Conservation (phyloP, 2,329 filamentous ascomycete genomes). For the Hypoxylon sp. region DNA sequence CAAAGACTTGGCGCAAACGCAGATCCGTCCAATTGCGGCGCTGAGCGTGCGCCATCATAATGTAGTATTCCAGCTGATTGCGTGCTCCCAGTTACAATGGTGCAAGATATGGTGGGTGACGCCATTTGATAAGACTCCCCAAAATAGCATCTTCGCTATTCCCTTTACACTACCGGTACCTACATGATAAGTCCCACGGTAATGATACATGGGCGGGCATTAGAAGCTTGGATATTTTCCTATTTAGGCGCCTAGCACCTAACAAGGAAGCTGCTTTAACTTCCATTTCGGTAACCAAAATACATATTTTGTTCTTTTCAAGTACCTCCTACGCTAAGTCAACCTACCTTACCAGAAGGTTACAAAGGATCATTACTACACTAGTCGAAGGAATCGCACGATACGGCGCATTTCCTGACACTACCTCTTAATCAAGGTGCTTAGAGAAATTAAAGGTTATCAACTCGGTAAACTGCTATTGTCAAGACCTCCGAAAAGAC, state of each 20-base stretch:
- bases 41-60: background rate
- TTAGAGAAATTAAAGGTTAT: background rate
- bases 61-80: conserved; percentile 7
- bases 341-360: too few relatives aligned
- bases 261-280: background rate
- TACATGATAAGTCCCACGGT: background rate
- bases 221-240: background rate
- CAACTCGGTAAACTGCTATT: background rate
- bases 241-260: background rate
- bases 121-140: conserved; percentile 6
- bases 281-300: background rate
- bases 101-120: conserved; percentile 6
- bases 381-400: too few relatives aligned
- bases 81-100: conserved; percentile 4
- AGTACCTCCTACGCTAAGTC: too few relatives aligned
- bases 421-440: too few relatives aligned
- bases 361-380: too few relatives aligned
- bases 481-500: too few relatives aligned
- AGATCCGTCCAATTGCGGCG: background rate
- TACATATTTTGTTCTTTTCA: too few relatives aligned
- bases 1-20: background rate
- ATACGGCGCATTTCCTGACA: too few relatives aligned
- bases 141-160: conserved; percentile 9
- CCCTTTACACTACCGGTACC: background rate
- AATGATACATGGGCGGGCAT: background rate